Evolutionary conservation across 1,284 basidiomycete genomes (phyloP).

Genomic region (Vanrija pseudolonga): DNA sequence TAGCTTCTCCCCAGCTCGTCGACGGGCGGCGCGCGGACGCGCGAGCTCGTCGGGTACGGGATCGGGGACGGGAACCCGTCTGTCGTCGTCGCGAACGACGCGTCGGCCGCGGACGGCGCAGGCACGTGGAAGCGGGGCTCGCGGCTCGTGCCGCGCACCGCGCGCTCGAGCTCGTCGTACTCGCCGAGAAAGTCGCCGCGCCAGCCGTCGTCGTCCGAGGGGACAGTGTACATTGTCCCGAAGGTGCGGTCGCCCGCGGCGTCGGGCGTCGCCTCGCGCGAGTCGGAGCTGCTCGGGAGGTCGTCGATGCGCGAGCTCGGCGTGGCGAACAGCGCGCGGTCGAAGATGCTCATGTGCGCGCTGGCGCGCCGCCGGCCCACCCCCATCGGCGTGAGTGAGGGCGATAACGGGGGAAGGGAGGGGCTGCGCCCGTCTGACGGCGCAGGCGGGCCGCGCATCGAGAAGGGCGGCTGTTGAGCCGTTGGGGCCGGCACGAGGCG

Average conservation of each 20-base stretch:
- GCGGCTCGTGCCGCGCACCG: background rate
- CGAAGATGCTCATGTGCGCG: background rate
- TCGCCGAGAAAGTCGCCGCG: background rate
- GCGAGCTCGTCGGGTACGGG: too few species aligned
- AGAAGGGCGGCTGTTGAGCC: background rate
- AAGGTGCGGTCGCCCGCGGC: background rate
- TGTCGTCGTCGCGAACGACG: background rate
- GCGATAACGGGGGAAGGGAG: background rate
- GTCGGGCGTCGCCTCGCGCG: background rate
- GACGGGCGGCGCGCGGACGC: too few species aligned
- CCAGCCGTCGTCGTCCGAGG: background rate
- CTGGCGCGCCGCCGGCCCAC: background rate
- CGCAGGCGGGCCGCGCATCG: slow-evolving; percentile 7
- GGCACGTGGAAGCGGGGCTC: background rate
- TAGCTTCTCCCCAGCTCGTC: too few species aligned
- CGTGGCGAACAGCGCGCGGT: background rate
- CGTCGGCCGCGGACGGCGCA: too few species aligned
- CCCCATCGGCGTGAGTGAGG: background rate
- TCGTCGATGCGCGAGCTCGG: background rate
- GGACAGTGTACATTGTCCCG: too few species aligned
- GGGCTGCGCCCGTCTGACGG: background rate
- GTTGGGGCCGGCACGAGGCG: slow-evolving; percentile 5
- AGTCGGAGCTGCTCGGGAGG: too few species aligned
- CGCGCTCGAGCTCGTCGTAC: background rate
- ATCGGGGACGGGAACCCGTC: too few species aligned